Percentiles rank a stretch among this genome's conserved stretches.
Evolutionary conservation across 2,329 filamentous ascomycete species (phyloP).

Genomic region (Acrocalymma vagum): DNA sequence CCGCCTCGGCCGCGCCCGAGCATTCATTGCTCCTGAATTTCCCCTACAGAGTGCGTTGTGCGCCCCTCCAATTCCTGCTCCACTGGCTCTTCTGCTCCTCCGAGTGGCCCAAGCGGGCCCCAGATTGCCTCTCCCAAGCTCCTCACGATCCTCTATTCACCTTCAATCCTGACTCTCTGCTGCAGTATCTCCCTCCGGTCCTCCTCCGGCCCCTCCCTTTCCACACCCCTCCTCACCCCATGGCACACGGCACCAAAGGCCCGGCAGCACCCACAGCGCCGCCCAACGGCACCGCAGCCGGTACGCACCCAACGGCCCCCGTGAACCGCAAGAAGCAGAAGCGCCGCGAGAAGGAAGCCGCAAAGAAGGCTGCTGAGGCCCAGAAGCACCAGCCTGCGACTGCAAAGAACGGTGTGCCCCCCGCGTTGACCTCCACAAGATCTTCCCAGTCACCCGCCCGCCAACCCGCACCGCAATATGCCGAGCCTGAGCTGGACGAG

Average conservation of each 20-base stretch:
- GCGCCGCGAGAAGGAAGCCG: constrained; percentile 83
- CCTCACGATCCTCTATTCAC: constrained; percentile 17
- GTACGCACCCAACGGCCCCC: constrained; percentile 47
- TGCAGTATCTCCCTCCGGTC: constrained; percentile 10
- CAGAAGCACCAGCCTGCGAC: constrained; percentile 30
- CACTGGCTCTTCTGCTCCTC: constrained; percentile 20
- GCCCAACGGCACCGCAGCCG: constrained; percentile 50
- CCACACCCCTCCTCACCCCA: constrained; percentile 21
- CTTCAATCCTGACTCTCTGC: constrained; percentile 11
- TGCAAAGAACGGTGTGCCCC: constrained; percentile 37
- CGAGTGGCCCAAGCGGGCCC: constrained; percentile 12
- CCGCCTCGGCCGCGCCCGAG: constrained; percentile 12
- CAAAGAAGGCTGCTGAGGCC: constrained; percentile 60
- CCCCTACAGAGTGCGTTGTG: constrained; percentile 20
- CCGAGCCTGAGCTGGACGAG: constrained; percentile 56
- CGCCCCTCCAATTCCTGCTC: constrained; percentile 23
- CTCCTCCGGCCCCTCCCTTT: constrained; percentile 6
- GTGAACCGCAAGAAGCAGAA: constrained; percentile 97
- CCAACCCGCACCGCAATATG: constrained; percentile 51
- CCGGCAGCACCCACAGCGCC: constrained; percentile 39
- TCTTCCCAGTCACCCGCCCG: constrained; percentile 18
- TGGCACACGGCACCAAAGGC: constrained; percentile 46
- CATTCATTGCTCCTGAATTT: constrained; percentile 5
- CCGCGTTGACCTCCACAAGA: constrained; percentile 15
- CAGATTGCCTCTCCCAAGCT: constrained; percentile 9